A percentile compares a stretch with the other conserved stretches of the same genome.
phyloP scores from a whole-genome alignment of 2,329 filamentous ascomycete genomes.

The Boeremia exigua region DNA sequence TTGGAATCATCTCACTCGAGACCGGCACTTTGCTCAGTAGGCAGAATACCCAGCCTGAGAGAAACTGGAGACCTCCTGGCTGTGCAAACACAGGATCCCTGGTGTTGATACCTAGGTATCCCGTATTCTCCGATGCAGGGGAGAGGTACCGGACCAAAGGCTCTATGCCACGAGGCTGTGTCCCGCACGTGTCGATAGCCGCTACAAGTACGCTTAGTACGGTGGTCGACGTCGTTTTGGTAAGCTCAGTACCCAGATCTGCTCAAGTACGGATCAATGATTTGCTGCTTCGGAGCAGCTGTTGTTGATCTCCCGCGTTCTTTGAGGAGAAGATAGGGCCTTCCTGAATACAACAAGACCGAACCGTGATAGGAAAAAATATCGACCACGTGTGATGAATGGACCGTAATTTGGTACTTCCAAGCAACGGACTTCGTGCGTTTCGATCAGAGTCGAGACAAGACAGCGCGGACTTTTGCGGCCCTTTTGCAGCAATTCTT shows the following conservation, averaged over 20 bases:
- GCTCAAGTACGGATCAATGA: not conserved
- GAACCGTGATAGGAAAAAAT: not conserved
- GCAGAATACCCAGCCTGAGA: too few relatives aligned
- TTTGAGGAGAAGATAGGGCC: not conserved
- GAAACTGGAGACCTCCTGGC: not conserved
- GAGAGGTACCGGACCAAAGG: not conserved
- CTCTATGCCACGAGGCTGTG: not conserved
- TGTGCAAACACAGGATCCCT: not conserved
- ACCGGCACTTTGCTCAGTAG: too few relatives aligned
- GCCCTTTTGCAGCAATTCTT: not conserved
- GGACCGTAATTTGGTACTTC: not conserved
- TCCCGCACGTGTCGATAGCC: not conserved
- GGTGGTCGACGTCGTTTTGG: not conserved
- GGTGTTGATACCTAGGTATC: too few relatives aligned
- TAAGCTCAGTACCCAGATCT: not conserved
- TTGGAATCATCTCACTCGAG: too few relatives aligned
- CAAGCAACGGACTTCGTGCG: not conserved
- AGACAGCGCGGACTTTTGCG: not conserved
- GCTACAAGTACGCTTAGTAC: not conserved
- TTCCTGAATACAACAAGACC: not conserved
- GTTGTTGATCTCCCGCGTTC: not conserved
- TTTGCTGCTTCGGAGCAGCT: not conserved
- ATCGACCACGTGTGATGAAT: not conserved
- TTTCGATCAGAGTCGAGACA: not conserved
- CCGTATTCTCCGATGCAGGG: too few relatives aligned